Base-by-base conservation (phyloP, 2,329 filamentous ascomycete species). In the Trichoderma arundinaceum region DNA sequence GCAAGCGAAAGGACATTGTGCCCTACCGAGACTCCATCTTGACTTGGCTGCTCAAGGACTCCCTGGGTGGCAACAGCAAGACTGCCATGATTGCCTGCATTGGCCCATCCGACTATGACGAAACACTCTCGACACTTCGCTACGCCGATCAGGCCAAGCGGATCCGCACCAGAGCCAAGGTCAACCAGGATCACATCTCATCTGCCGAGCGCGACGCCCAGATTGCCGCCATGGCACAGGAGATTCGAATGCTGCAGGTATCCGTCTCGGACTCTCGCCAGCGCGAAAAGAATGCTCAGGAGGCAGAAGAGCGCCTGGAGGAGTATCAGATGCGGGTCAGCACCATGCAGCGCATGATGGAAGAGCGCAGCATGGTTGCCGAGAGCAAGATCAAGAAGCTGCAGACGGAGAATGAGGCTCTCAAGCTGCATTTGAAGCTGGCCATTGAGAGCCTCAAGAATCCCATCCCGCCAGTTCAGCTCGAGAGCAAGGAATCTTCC, bases 11-110 rank as follows among this genome's bases (percentile, higher is more conserved):
- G 69, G 86, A 86, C 69, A 87, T 94, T 33, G 87, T 99, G 2
- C 95, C 95, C 5, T 99, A 97, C 78, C 90, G 95, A 69, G 95
- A 99, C 78, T 97, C 92, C 1, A 89, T 90, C 71, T 79, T 90
- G 59, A 90, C 87, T 0, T 90, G 94, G 94, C 85, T 99, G 4
- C 84, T 99, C 69, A 98, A 98, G 77, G 95, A 99, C 78, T 96
- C 92, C 1, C 83, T 99, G 0, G 95, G 95, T 12, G 95, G 95
- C 64, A 99, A 99, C 83, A 94, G 90, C 74, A 99, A 98, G 79
- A 99, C 95, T 9, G 95, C 95, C 68, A 99, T 99, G 95, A 97
- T 99, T 73, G 95, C 95, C 8, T 98, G 95, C 76, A 97, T 99
- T 71, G 90, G 93, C 5, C 95, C 95, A 0, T 90, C 92, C 0